A percentile compares a stretch with the other conserved stretches of the same genome.
Conservation (phyloP, 768 basidiomycete species). For the Suillus americanus region DNA sequence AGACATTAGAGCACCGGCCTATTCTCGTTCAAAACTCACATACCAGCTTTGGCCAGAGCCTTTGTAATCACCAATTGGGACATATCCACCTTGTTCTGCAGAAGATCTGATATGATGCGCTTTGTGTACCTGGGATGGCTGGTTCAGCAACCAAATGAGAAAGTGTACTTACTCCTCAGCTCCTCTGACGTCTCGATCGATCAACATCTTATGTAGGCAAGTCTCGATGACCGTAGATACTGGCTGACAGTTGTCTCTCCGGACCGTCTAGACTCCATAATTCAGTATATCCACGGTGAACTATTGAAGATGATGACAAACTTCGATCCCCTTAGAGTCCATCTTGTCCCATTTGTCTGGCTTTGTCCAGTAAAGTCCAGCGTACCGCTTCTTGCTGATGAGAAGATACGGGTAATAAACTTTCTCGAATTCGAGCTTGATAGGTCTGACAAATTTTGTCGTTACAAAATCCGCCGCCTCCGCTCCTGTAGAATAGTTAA, state of each 20-base stretch:
- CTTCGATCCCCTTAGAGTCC: slow-evolving; percentile 99
- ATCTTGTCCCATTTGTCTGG: slow-evolving; percentile 97
- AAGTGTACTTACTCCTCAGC: slow-evolving; percentile 79
- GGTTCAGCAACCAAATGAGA: slow-evolving; percentile 11
- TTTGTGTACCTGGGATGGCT: slow-evolving; percentile 77
- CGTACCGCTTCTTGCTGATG: slow-evolving; percentile 98
- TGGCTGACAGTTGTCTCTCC: slow-evolving; percentile 97
- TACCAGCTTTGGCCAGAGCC: slow-evolving; percentile 85
- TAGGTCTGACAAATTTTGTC: slow-evolving; percentile 87
- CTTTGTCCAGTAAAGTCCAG: slow-evolving; percentile 96
- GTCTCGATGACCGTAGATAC: slow-evolving; percentile 98
- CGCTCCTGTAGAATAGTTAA: slow-evolving; percentile 52
- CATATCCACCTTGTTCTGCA: slow-evolving; percentile 98
- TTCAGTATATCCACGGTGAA: neutral
- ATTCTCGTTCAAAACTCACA: slow-evolving; percentile 17
- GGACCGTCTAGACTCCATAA: slow-evolving; percentile 70
- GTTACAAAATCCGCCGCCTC: slow-evolving; percentile 95
- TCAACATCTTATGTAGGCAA: slow-evolving; percentile 96
- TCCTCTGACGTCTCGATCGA: slow-evolving; percentile 89
- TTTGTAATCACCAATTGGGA: slow-evolving; percentile 99
- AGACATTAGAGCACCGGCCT: neutral
- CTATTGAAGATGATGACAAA: slow-evolving; percentile 31
- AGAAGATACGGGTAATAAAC: slow-evolving; percentile 98
- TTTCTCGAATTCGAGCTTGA: slow-evolving; percentile 99
- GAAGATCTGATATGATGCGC: slow-evolving; percentile 86